Evolutionary conservation across 495 filamentous ascomycete species (phyloP).

Genomic region (Evernia prunastri): DNA sequence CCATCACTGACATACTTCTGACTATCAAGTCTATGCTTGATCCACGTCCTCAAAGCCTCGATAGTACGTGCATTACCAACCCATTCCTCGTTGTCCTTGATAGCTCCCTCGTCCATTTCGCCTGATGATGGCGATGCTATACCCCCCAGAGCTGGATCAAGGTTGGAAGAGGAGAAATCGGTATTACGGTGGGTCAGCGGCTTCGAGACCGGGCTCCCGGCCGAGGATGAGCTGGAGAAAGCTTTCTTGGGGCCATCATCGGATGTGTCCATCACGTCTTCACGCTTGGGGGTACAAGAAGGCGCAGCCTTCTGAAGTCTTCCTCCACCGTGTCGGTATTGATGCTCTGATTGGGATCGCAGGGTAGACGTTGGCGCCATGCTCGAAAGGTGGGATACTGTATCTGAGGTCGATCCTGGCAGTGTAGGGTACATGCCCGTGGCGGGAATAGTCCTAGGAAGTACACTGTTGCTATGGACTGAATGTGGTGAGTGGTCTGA

Average conservation of each 20-base stretch:
- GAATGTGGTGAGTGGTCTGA: conserved; percentile 79
- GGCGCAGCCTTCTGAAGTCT: conserved; percentile 68
- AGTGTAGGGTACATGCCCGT: conserved; percentile 77
- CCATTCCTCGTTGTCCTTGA: conserved; percentile 64
- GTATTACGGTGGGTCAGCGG: conserved; percentile 34
- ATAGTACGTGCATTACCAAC: conserved; percentile 77
- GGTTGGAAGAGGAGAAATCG: conserved; percentile 43
- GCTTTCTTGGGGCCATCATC: conserved; percentile 41
- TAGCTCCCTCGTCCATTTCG: conserved; percentile 40
- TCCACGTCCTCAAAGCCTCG: conserved; percentile 63
- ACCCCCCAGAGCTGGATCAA: conserved; percentile 48
- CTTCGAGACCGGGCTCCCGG: conserved; percentile 41
- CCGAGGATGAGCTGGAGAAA: conserved; percentile 32
- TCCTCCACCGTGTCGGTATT: conserved; percentile 78
- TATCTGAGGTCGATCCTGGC: conserved; percentile 57
- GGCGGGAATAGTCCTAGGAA: conserved; percentile 55
- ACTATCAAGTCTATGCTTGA: conserved; percentile 55
- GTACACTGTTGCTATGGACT: conserved; percentile 47
- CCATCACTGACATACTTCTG: conserved; percentile 47
- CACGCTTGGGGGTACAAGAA: conserved; percentile 32
- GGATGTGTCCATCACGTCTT: conserved; percentile 51
- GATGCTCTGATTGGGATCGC: conserved; percentile 70
- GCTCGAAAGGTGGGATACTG: conserved; percentile 46
- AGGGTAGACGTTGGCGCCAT: conserved; percentile 72
- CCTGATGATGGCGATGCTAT: conserved; percentile 34